Evolutionary conservation across 208 protist species (phyloP).

Genomic region (Wallacemonas sp.): DNA sequence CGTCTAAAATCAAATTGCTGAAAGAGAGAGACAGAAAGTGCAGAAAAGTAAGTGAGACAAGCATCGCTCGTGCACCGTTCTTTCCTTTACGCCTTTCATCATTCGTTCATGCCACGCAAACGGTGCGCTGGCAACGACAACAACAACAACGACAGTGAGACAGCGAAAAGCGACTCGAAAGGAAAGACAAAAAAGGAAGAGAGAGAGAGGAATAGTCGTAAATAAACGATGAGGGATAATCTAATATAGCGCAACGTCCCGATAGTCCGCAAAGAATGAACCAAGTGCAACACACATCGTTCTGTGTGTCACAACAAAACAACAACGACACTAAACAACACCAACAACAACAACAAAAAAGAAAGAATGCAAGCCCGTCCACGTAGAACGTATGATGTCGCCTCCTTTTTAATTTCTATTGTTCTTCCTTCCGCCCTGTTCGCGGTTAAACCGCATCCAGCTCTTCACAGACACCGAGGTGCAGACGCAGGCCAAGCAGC

Average conservation of each 20-base stretch:
- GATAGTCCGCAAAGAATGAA: no score
- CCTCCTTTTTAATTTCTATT: no score
- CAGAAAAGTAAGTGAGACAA: background rate
- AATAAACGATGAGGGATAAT: background rate
- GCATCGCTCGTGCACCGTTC: no score
- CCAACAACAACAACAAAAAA: no score
- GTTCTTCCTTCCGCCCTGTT: no score
- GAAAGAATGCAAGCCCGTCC: no score
- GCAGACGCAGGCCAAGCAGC: constrained; percentile 59
- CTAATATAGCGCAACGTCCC: background rate
- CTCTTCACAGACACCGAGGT: constrained; percentile 80
- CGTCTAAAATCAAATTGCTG: background rate
- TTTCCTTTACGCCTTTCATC: background rate
- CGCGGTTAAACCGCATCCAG: constrained; percentile 37
- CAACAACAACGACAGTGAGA: constrained; percentile 8
- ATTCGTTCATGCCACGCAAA: background rate
- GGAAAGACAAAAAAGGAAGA: background rate
- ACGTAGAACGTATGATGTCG: no score
- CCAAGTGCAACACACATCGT: no score
- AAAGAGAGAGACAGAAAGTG: background rate
- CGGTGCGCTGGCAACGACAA: constrained; percentile 10
- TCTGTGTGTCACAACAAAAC: no score
- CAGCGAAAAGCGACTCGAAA: background rate
- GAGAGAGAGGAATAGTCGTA: no score
- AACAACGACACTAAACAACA: no score